phyloP scores from a whole-genome alignment of 192 early-diverging fungal genomes.

The Coemansia sp. region DNA sequence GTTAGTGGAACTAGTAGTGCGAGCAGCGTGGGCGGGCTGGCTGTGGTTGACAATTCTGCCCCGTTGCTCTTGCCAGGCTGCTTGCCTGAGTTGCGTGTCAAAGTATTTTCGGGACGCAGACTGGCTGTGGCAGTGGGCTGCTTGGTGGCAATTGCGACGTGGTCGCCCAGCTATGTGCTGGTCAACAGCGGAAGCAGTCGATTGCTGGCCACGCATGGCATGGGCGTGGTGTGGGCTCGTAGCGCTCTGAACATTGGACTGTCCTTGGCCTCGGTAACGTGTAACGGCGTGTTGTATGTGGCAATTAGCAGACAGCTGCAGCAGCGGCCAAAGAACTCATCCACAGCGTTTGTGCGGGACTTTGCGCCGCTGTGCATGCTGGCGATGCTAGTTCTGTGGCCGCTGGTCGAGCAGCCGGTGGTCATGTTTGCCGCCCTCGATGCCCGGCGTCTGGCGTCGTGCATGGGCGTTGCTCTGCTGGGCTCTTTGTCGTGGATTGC shows the following conservation, averaged over 20 bases:
- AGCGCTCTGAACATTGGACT: conserved; percentile 8
- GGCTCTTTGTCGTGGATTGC: conserved; percentile 24
- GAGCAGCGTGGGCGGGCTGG: conserved; percentile 1
- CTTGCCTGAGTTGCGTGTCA: neutral
- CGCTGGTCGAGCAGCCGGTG: conserved; percentile 25
- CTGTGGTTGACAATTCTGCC: neutral
- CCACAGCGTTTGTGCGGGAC: conserved; percentile 26
- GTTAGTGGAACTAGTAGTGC: conserved; percentile 10
- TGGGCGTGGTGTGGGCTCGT: neutral
- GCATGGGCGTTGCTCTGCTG: conserved; percentile 20
- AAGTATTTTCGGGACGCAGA: neutral
- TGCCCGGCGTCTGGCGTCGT: conserved; percentile 2
- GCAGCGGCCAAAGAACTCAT: conserved; percentile 14
- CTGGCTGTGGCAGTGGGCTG: neutral
- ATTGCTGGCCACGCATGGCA: neutral
- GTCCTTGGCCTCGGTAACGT: conserved; percentile 8
- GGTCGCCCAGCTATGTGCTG: conserved; percentile 27
- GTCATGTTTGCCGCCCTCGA: conserved; percentile 19
- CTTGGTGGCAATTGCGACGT: conserved; percentile 12
- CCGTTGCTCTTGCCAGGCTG: neutral
- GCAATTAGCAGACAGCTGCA: conserved; percentile 6
- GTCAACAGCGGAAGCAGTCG: neutral
- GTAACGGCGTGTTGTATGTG: conserved; percentile 18
- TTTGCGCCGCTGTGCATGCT: conserved; percentile 41
- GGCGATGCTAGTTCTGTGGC: conserved; percentile 35